These are phyloP conservation scores for Plantago lanceolata DNA, from an alignment of 305 asterid genomes.

Conservation along the genomic window DNA sequence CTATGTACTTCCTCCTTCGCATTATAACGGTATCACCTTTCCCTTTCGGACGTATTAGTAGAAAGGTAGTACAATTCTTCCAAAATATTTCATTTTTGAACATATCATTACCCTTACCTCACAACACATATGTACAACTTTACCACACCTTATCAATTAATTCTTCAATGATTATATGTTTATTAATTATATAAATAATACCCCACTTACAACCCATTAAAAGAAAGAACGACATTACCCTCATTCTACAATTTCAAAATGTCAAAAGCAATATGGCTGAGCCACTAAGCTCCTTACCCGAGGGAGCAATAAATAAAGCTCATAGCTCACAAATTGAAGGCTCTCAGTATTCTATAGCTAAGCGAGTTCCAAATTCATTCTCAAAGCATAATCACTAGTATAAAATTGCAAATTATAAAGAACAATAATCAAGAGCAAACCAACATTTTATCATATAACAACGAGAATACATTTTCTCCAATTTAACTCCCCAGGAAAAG, in stretches of 20 bases:
- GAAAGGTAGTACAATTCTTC: neutral
- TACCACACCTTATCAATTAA: neutral
- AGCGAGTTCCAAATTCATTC: neutral
- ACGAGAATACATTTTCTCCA: too few relatives aligned
- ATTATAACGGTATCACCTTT: neutral
- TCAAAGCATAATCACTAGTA: too few relatives aligned
- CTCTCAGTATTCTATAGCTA: neutral
- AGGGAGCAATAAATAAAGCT: neutral
- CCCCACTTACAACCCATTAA: neutral
- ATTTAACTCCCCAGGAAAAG: too few relatives aligned
- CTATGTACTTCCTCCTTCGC: neutral
- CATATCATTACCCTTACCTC: too few relatives aligned
- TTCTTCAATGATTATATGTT: neutral
- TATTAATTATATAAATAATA: too few relatives aligned
- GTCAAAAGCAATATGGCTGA: too few relatives aligned
- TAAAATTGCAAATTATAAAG: neutral
- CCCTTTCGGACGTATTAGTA: neutral
- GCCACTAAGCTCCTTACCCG: too few relatives aligned
- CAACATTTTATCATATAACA: slow-evolving; percentile 5
- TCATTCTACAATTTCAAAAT: neutral
- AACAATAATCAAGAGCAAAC: neutral
- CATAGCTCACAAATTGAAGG: neutral
- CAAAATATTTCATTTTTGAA: neutral
- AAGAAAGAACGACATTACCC: neutral
- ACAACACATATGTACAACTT: neutral